Evolutionary conservation across 371 early-diverging fungal species (phyloP).

Genomic region (Syncephalastrum contaminatum): DNA sequence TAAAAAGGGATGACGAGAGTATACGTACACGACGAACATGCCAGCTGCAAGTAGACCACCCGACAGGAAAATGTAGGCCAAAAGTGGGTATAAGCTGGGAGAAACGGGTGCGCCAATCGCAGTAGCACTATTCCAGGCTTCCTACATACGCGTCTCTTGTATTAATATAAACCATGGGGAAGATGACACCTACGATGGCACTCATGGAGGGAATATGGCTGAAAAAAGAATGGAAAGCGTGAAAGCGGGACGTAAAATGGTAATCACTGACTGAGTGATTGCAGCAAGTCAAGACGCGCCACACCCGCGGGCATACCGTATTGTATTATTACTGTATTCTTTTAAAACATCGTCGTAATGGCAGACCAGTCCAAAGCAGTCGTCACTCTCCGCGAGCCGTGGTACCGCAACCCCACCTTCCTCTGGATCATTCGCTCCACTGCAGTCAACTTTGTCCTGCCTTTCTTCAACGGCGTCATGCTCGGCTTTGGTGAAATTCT

Average conservation of each 20-base stretch:
- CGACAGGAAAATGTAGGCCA: conserved; percentile 27
- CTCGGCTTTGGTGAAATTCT: conserved; percentile 83
- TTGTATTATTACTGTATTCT: too few species aligned
- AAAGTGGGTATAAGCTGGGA: conserved; percentile 26
- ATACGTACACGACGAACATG: conserved; percentile 40
- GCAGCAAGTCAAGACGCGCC: too few species aligned
- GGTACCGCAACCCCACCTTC: conserved; percentile 49
- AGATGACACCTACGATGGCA: too few species aligned
- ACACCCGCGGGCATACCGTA: too few species aligned
- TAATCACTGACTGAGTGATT: too few species aligned
- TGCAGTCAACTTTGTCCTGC: conserved; percentile 65
- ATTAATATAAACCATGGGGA: too few species aligned
- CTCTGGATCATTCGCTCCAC: conserved; percentile 42
- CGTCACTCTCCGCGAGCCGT: conserved; percentile 26
- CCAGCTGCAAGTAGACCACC: conserved; percentile 37
- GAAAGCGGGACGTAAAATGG: too few species aligned
- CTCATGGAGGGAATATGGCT: too few species aligned
- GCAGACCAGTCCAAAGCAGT: too few species aligned
- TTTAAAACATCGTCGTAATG: too few species aligned
- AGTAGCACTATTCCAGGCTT: conserved; percentile 29
- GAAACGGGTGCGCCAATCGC: conserved; percentile 36
- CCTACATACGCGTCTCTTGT: conserved; percentile 12
- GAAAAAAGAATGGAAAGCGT: too few species aligned
- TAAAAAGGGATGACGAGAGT: background rate
- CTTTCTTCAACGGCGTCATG: conserved; percentile 81